Percentiles rank a stretch among this genome's conserved stretches.
Evolutionary conservation across 176 grass and related monocot genomes (phyloP).

Genomic region (Triticum monococcum): DNA sequence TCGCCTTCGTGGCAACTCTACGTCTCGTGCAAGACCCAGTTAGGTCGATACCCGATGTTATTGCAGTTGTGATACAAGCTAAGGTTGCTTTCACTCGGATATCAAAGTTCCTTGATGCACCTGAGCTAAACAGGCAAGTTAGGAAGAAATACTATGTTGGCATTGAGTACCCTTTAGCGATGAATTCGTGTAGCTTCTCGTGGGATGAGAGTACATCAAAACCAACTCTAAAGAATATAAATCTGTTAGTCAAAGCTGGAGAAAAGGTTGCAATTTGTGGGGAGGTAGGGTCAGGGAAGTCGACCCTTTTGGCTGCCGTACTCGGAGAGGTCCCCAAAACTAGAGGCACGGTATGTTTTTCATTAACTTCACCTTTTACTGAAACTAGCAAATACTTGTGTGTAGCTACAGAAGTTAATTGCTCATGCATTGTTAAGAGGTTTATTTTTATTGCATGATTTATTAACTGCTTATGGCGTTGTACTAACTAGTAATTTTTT

Average conservation of each 20-base stretch:
- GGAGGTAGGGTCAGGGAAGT: conserved; percentile 32
- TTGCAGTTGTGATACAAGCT: conserved; percentile 80
- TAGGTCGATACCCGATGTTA: conserved; percentile 73
- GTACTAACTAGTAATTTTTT: too few species aligned
- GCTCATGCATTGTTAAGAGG: neutral
- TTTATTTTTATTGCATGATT: neutral
- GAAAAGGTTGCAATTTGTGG: neutral
- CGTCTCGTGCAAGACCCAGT: conserved; percentile 80
- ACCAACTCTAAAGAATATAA: conserved; percentile 65
- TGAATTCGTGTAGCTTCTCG: conserved; percentile 65
- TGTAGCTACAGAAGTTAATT: too few species aligned
- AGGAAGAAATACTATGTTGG: conserved; percentile 27
- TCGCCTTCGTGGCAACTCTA: conserved; percentile 81
- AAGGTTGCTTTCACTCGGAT: conserved; percentile 81
- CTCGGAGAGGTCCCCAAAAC: conserved; percentile 68
- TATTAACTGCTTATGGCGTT: too few species aligned
- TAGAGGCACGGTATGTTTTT: conserved; percentile 56
- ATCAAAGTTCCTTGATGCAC: conserved; percentile 69
- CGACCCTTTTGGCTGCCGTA: conserved; percentile 69
- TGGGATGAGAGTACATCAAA: conserved; percentile 68
- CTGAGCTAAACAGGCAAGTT: conserved; percentile 49
- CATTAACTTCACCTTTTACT: neutral
- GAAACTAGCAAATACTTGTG: neutral
- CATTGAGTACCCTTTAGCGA: conserved; percentile 38
- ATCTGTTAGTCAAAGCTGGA: conserved; percentile 59